Percentiles rank a stretch among this genome's conserved stretches.
Conservation (phyloP, 2,329 filamentous ascomycete genomes). For the Lasiodiplodia hormozganensis region DNA sequence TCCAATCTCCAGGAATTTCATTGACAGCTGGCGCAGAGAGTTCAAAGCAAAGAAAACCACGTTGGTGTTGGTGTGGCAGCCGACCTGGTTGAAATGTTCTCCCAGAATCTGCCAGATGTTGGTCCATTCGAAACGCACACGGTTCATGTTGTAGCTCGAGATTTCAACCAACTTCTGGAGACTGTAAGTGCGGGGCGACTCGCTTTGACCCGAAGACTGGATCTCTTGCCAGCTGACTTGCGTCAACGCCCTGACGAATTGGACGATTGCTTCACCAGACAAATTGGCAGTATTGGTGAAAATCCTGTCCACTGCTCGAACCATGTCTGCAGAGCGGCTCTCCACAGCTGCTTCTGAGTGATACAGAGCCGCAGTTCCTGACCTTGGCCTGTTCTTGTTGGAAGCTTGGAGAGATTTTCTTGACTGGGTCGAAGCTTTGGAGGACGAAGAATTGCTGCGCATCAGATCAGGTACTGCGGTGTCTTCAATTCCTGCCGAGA, state of each 20-base stretch:
- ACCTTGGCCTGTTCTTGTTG: constrained; percentile 44
- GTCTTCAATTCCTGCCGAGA: constrained; percentile 93
- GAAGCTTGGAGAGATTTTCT: constrained; percentile 71
- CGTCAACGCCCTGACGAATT: constrained; percentile 89
- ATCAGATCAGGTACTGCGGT: constrained; percentile 78
- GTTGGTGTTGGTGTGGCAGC: constrained; percentile 93
- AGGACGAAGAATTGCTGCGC: constrained; percentile 24
- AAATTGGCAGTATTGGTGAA: constrained; percentile 96
- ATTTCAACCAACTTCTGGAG: constrained; percentile 98
- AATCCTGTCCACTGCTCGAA: constrained; percentile 91
- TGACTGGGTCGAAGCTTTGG: constrained; percentile 69
- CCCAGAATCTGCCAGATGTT: constrained; percentile 98
- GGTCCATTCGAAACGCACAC: constrained; percentile 97
- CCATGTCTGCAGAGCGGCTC: constrained; percentile 89
- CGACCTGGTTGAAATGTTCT: constrained; percentile 97
- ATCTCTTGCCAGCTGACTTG: constrained; percentile 99
- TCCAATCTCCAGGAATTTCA: constrained; percentile 99
- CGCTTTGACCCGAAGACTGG: constrained; percentile 93
- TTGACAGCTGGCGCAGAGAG: constrained; percentile 91
- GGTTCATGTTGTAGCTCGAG: constrained; percentile 99
- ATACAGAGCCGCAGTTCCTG: constrained; percentile 47
- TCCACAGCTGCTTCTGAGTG: constrained; percentile 87
- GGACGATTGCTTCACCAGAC: constrained; percentile 90
- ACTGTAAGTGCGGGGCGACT: constrained; percentile 95
- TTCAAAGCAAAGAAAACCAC: constrained; percentile 98